These are phyloP conservation scores for Leccinellum albellum DNA, from an alignment of 768 basidiomycete species.

Conservation along the genomic window DNA sequence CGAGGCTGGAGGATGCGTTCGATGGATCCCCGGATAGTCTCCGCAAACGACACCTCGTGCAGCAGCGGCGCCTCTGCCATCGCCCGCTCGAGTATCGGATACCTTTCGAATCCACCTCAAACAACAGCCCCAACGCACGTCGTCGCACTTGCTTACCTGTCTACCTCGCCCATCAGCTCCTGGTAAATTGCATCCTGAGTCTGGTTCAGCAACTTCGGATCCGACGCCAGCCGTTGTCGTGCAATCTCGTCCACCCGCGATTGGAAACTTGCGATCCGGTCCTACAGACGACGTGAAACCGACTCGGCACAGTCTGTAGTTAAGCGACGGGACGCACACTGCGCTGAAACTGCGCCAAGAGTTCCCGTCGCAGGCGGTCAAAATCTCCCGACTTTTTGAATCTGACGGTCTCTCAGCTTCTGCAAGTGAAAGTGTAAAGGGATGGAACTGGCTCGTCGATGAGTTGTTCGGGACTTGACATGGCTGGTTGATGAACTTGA, in stretches of 20 bases:
- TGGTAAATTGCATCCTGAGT: conserved; percentile 50
- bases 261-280: conserved; percentile 49
- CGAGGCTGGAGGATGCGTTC: conserved; percentile 41
- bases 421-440: not conserved
- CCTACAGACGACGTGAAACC: conserved; percentile 32
- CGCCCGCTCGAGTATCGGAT: conserved; percentile 64
- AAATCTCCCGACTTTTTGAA: conserved; percentile 82
- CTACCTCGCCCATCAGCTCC: conserved; percentile 69
- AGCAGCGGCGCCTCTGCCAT: conserved; percentile 47
- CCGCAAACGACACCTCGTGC: conserved; percentile 44
- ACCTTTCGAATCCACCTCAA: conserved; percentile 36
- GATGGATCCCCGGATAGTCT: conserved; percentile 40
- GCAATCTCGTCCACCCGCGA: conserved; percentile 60
- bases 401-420: conserved; percentile 33
- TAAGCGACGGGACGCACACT: conserved; percentile 41
- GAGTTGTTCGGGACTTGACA: conserved; percentile 56
- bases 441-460: conserved; percentile 55
- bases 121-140: not conserved
- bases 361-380: conserved; percentile 63
- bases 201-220: conserved; percentile 50
- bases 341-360: conserved; percentile 57
- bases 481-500: conserved; percentile 31
- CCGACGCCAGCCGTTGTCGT: conserved; percentile 49
- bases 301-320: not conserved
- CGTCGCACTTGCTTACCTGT: conserved; percentile 43